Percentiles rank a stretch among this genome's conserved stretches.
Evolutionary conservation across 192 early-diverging fungal species (phyloP).

Genomic region (Backusella liffmaniae): DNA sequence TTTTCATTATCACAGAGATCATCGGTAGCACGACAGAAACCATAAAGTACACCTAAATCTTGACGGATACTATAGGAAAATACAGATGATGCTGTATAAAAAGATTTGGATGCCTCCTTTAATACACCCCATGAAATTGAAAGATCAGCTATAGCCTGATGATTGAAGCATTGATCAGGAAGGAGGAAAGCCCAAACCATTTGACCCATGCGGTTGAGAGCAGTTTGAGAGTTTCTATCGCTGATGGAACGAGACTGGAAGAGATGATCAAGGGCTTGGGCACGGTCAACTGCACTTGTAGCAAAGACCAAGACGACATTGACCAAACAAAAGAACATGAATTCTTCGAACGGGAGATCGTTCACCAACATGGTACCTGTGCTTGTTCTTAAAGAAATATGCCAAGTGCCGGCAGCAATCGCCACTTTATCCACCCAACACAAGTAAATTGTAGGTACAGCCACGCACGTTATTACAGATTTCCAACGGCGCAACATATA

Average conservation of each 20-base stretch:
- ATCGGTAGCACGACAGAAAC: constrained; percentile 38
- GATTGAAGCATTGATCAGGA: constrained; percentile 17
- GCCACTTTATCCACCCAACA: constrained; percentile 48
- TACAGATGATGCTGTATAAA: constrained; percentile 34
- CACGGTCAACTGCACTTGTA: constrained; percentile 30
- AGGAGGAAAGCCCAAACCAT: constrained; percentile 20
- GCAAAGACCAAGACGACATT: constrained; percentile 39
- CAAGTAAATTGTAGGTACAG: constrained; percentile 44
- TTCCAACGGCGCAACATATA: constrained; percentile 41
- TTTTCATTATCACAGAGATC: constrained; percentile 36
- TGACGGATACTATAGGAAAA: constrained; percentile 32
- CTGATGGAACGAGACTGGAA: constrained; percentile 13
- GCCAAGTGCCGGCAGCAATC: constrained; percentile 45
- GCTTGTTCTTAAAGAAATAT: constrained; percentile 39
- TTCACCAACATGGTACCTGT: constrained; percentile 38
- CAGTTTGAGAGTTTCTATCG: neutral
- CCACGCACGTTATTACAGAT: constrained; percentile 18
- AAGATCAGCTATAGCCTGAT: constrained; percentile 19
- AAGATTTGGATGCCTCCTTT: constrained; percentile 25
- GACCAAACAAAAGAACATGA: constrained; percentile 49
- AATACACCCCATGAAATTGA: constrained; percentile 22
- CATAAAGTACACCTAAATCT: constrained; percentile 36
- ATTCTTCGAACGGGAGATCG: constrained; percentile 52
- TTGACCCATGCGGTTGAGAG: neutral
- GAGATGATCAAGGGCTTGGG: constrained; percentile 25